These are phyloP conservation scores for Hyphopichia homilentoma DNA, from an alignment of 805 yeast genomes.

Conservation along the genomic window DNA sequence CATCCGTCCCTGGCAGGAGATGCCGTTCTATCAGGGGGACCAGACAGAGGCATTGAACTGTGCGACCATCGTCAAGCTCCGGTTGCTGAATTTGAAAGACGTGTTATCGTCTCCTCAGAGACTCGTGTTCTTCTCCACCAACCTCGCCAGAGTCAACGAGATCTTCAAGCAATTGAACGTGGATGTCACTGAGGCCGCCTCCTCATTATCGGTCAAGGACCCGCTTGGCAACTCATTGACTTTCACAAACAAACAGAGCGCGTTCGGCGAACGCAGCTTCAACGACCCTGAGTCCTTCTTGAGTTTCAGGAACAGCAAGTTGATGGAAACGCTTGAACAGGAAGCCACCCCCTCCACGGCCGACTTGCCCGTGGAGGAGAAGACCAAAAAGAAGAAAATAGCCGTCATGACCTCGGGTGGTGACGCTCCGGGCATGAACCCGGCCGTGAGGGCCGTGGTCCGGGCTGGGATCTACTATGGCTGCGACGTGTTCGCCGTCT, in stretches of 20 bases:
- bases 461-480: constrained; percentile 63
- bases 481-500: constrained; percentile 63
- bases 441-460: constrained; percentile 70
- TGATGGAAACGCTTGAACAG: constrained; percentile 11
- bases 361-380: constrained; percentile 4
- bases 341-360: constrained; percentile 1
- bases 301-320: constrained; percentile 17
- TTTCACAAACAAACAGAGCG: constrained; percentile 21
- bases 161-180: constrained; percentile 8
- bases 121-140: constrained; percentile 30
- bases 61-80: constrained; percentile 32
- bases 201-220: constrained; percentile 23
- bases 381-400: constrained; percentile 41
- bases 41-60: constrained; percentile 20
- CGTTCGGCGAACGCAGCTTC: constrained; percentile 16
- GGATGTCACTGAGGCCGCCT: constrained; percentile 6
- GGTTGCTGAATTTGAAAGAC: constrained; percentile 21
- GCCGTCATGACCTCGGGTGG: constrained; percentile 84
- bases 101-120: constrained; percentile 9
- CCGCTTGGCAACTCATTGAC: constrained; percentile 32
- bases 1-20: constrained; percentile 39
- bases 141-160: constrained; percentile 17
- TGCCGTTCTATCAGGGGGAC: constrained; percentile 36
- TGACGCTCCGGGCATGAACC: constrained; percentile 80
- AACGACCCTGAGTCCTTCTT: constrained; percentile 25